Evolutionary conservation across 371 early-diverging fungal species (phyloP), one percentile per base, ranked within the genome.

Genomic region (Chytridium lagenaria): DNA sequence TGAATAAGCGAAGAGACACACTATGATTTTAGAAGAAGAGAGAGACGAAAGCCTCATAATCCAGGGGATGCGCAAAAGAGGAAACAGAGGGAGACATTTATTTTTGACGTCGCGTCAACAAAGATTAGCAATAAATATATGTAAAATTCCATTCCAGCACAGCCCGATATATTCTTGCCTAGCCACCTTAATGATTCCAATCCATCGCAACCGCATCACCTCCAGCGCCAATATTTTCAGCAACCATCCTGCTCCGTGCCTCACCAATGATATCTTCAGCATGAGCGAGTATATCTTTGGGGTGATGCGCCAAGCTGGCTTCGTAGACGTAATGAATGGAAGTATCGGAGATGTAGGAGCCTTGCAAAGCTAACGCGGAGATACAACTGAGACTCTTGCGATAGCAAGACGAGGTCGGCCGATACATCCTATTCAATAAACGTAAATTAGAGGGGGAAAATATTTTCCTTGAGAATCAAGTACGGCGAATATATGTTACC

Each of bases 381-480:
- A 98, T 92, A 78, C 92, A 92, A 81, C 94, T 96, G 86, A 87
- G 0, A 96, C 92, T 1, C 97, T 89, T 2, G 96, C 95, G 81
- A 98, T 94, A 16, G 87, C 83, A 67, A 90, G 88, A 39, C 98
- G 86, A 77, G 89, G 84, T 78, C 72, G 67, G 73, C 49, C 10
- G 78, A 69, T n/a, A 81, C 74, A 12, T 63, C 67, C 77, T 78
- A 51, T 3, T 59, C 26, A 66, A 1, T 31, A 49, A 1, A 67
- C n/a, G 34, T 40, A 50, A 39, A 34, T 15, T 7, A 64, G n/a
- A n/a, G n/a, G n/a, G n/a, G n/a, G n/a, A n/a, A n/a, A n/a, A n/a
- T n/a, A n/a, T n/a, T n/a, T n/a, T n/a, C n/a, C n/a, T n/a, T n/a
- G n/a, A n/a, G n/a, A n/a, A n/a, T n/a, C n/a, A n/a, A n/a, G n/a